Conservation (phyloP, 768 basidiomycete species). For the Pleurotus tuoliensis region DNA sequence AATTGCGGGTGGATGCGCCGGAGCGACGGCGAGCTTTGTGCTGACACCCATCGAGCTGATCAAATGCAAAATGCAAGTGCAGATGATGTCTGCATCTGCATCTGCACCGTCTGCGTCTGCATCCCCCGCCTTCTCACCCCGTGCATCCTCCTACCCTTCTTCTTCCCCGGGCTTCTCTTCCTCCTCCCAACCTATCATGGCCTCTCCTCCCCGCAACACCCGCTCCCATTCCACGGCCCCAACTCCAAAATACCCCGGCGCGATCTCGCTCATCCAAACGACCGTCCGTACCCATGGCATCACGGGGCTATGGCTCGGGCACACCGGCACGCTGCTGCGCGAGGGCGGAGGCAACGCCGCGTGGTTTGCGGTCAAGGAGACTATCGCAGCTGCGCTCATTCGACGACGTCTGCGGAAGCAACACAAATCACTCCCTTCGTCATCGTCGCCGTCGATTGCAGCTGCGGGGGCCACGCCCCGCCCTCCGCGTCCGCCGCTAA, state of each 20-base stretch:
- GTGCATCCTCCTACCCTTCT: constrained; percentile 11
- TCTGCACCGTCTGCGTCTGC: constrained; percentile 10
- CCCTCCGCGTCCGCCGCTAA: constrained; percentile 23
- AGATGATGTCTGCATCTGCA: constrained; percentile 55
- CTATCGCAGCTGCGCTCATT: constrained; percentile 59
- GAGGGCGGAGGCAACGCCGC: constrained; percentile 89
- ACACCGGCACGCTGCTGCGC: constrained; percentile 88
- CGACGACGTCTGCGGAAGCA: constrained; percentile 35
- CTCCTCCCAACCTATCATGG: constrained; percentile 8
- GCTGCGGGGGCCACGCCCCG: constrained; percentile 12
- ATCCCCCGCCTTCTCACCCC: constrained; percentile 11
- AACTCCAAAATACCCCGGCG: constrained; percentile 50
- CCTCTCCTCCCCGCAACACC: constrained; percentile 15
- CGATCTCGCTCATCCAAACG: constrained; percentile 59
- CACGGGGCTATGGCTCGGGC: constrained; percentile 93
- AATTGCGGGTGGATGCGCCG: constrained; percentile 84
- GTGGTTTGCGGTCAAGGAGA: constrained; percentile 91
- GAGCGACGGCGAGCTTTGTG: constrained; percentile 80
- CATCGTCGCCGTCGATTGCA: constrained; percentile 5
- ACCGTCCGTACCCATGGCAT: constrained; percentile 67
- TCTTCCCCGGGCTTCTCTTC: constrained; percentile 7
- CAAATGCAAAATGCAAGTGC: constrained; percentile 98
- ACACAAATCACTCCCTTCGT: background rate
- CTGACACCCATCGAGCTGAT: constrained; percentile 95
- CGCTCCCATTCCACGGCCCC: constrained; percentile 8